These are phyloP conservation scores for Borovskyia barvae DNA, from an alignment of 208 protist species.

Conservation along the genomic window DNA sequence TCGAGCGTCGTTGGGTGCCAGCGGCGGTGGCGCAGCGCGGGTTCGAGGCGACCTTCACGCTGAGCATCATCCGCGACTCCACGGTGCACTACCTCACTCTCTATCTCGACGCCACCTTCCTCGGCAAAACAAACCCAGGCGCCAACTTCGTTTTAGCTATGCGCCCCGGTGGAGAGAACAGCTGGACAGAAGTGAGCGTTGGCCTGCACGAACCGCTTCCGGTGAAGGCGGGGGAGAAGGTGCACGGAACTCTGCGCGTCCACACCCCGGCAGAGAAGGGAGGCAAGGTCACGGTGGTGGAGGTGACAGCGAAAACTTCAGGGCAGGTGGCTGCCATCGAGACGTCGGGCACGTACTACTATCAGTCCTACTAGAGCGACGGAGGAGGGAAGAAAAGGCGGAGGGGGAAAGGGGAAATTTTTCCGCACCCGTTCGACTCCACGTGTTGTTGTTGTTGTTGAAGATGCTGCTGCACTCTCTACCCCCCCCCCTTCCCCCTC, in stretches of 20 bases:
- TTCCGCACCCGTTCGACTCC: too few relatives aligned
- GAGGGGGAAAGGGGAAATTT: too few relatives aligned
- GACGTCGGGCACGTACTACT: constrained; percentile 69
- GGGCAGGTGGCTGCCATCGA: constrained; percentile 57
- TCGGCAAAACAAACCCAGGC: constrained; percentile 60
- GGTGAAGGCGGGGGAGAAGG: constrained; percentile 60
- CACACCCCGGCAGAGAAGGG: constrained; percentile 42
- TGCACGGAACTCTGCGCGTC: constrained; percentile 55
- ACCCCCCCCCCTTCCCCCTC: too few relatives aligned
- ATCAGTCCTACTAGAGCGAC: constrained; percentile 72
- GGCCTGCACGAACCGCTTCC: constrained; percentile 64
- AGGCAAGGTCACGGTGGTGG: constrained; percentile 55
- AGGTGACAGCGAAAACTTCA: constrained; percentile 64
- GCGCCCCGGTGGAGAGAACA: constrained; percentile 67
- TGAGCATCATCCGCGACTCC: constrained; percentile 45
- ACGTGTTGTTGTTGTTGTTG: too few relatives aligned
- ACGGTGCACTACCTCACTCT: constrained; percentile 89
- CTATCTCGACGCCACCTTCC: constrained; percentile 80
- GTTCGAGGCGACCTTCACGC: constrained; percentile 53
- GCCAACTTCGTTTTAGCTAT: constrained; percentile 89
- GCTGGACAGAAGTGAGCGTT: constrained; percentile 86
- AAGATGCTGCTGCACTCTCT: too few relatives aligned
- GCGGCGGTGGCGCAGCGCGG: constrained; percentile 37
- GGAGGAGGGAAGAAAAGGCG: too few relatives aligned
- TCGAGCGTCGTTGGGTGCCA: constrained; percentile 42